These are phyloP conservation scores for Ustulina deusta DNA, from an alignment of 2,329 filamentous ascomycete species.

Conservation along the genomic window DNA sequence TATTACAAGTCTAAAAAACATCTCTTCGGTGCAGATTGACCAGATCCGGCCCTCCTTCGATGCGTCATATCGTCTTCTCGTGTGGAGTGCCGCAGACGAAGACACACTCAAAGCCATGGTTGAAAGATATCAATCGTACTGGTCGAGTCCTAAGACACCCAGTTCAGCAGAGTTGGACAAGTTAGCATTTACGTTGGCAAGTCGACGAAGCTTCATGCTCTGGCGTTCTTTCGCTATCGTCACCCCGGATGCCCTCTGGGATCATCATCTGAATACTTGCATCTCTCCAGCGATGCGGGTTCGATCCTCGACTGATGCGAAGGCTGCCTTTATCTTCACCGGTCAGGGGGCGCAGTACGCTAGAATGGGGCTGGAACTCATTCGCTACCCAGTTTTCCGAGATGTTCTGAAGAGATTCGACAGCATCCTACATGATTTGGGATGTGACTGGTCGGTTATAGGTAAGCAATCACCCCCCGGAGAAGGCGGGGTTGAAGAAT, in stretches of 20 bases:
- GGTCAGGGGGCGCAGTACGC: neutral
- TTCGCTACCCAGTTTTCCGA: neutral
- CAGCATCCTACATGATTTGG: neutral
- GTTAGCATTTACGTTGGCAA: neutral
- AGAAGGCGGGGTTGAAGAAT: neutral
- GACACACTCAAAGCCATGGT: neutral
- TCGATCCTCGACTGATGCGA: neutral
- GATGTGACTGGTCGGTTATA: neutral
- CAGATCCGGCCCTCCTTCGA: too few relatives aligned
- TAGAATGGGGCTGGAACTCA: neutral
- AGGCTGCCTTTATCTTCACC: neutral
- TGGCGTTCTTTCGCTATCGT: neutral
- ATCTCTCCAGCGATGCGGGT: neutral
- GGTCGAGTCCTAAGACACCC: neutral
- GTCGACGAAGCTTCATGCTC: neutral
- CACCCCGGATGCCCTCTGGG: neutral
- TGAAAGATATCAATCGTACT: neutral
- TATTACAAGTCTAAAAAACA: too few relatives aligned
- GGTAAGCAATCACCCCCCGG: neutral
- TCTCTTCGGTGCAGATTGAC: too few relatives aligned
- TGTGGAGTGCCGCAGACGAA: neutral
- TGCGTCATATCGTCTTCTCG: too few relatives aligned
- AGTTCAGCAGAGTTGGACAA: neutral
- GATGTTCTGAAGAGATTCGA: neutral
- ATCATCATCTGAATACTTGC: neutral